phyloP scores from a whole-genome alignment of 2,329 filamentous ascomycete genomes.

The Aspergillus sp. region DNA sequence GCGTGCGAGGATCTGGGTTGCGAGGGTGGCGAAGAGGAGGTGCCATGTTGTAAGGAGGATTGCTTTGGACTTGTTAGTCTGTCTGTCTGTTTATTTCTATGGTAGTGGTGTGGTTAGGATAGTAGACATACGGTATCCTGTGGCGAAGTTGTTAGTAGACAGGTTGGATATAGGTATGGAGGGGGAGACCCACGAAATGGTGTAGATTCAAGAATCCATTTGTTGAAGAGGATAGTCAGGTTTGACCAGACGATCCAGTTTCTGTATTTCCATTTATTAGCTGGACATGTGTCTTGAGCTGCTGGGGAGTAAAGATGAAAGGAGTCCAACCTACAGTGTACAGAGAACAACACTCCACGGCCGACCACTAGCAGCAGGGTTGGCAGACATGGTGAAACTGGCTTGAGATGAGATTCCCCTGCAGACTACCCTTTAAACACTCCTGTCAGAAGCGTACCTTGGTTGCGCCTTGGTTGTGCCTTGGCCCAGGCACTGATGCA shows the following conservation, averaged over 20 bases:
- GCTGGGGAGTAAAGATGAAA: too few species aligned
- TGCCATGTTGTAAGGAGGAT: conserved; percentile 88
- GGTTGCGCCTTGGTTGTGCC: too few species aligned
- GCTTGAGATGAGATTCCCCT: not conserved
- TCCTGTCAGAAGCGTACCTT: not conserved
- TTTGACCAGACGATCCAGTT: conserved; percentile 24
- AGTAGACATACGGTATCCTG: conserved; percentile 18
- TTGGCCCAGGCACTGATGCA: not conserved
- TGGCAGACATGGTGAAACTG: not conserved
- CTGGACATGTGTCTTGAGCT: not conserved
- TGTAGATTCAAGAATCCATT: conserved; percentile 85
- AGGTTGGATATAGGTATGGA: not conserved
- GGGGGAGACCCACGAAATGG: conserved; percentile 66
- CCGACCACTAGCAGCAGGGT: not conserved
- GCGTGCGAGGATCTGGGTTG: conserved; percentile 86
- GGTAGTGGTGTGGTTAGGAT: not conserved
- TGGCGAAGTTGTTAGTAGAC: not conserved
- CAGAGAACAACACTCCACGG: conserved; percentile 13
- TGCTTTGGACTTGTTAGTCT: conserved; percentile 22
- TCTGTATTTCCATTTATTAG: not conserved
- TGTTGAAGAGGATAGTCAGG: conserved; percentile 83
- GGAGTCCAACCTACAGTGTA: not conserved
- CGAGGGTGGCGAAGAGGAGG: conserved; percentile 80
- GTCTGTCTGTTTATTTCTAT: not conserved
- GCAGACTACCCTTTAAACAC: not conserved